These are phyloP conservation scores for Paralagenidium karlingii DNA, from an alignment of 352 stramenopile species.

Conservation along the genomic window DNA sequence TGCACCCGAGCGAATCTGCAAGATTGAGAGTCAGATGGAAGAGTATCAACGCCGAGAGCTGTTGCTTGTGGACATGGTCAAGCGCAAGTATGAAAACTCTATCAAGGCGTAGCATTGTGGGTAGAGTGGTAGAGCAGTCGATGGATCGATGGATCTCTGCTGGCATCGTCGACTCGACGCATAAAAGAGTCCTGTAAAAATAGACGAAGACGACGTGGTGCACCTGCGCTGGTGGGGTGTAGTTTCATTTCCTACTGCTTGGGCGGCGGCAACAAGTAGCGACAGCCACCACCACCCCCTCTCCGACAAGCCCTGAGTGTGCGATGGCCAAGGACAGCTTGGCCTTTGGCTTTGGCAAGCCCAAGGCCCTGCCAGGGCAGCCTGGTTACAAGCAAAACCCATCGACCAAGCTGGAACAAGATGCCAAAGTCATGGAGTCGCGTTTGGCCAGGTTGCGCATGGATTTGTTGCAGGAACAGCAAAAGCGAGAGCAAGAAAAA, in stretches of 20 bases:
- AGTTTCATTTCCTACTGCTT: too few species aligned
- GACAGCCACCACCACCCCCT: too few species aligned
- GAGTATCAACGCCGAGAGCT: slow-evolving; percentile 36
- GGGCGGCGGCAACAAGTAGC: too few species aligned
- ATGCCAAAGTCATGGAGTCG: slow-evolving; percentile 57
- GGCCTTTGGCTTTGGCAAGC: slow-evolving; percentile 2
- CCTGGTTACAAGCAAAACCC: slow-evolving; percentile 2
- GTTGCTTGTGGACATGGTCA: slow-evolving; percentile 19
- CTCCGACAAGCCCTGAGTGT: too few species aligned
- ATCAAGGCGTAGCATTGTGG: too few species aligned
- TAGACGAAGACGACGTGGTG: too few species aligned
- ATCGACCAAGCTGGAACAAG: slow-evolving; percentile 28
- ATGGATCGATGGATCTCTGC: too few species aligned
- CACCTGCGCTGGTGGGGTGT: too few species aligned
- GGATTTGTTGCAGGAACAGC: slow-evolving; percentile 53
- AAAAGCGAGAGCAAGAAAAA: slow-evolving; percentile 32
- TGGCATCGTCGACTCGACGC: too few species aligned
- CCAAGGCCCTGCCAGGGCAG: slow-evolving; percentile 5
- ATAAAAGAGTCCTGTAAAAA: too few species aligned
- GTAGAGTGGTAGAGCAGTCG: too few species aligned
- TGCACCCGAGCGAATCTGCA: slow-evolving; percentile 35
- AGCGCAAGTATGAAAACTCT: slow-evolving; percentile 46
- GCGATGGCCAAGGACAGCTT: neutral
- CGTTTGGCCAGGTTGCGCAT: slow-evolving; percentile 38
- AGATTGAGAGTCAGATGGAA: slow-evolving; percentile 30